phyloP scores from a whole-genome alignment of 345 rosid genomes.

The Excoecaria agallocha region DNA sequence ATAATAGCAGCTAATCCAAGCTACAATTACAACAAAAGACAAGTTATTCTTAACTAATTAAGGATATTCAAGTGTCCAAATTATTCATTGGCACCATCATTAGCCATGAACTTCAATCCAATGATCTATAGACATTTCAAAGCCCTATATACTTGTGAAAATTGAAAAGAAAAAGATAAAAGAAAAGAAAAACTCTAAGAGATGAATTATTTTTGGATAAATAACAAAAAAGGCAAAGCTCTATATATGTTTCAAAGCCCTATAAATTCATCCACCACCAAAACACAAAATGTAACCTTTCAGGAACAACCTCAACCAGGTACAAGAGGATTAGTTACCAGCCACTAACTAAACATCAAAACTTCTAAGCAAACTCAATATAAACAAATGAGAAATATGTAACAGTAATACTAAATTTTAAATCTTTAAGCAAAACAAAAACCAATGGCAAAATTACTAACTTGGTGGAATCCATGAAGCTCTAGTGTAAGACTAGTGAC shows the following conservation, averaged over 20 bases:
- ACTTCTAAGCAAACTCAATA: too few species aligned
- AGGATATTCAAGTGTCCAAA: background rate
- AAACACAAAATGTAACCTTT: too few species aligned
- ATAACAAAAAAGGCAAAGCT: too few species aligned
- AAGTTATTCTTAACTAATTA: too few species aligned
- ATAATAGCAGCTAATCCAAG: slow-evolving; percentile 96
- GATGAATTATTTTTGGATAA: background rate
- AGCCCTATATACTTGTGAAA: background rate
- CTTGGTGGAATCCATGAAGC: slow-evolving; percentile 83
- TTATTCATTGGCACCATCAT: background rate
- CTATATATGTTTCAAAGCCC: too few species aligned
- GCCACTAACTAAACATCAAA: slow-evolving; percentile 86
- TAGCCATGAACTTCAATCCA: background rate
- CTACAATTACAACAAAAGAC: slow-evolving; percentile 35
- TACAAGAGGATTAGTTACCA: too few species aligned
- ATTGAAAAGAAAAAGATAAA: too few species aligned
- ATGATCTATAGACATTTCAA: background rate
- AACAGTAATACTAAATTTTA: background rate
- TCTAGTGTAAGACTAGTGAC: too few species aligned
- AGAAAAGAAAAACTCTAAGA: background rate
- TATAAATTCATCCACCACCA: too few species aligned
- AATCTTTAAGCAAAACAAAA: slow-evolving; percentile 10
- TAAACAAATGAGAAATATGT: background rate
- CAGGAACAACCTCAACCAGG: too few species aligned
- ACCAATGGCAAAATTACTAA: slow-evolving; percentile 33